These are phyloP conservation scores for Ambrosiella cleistominuta DNA, from an alignment of 2,329 filamentous ascomycete genomes.

Conservation along the genomic window DNA sequence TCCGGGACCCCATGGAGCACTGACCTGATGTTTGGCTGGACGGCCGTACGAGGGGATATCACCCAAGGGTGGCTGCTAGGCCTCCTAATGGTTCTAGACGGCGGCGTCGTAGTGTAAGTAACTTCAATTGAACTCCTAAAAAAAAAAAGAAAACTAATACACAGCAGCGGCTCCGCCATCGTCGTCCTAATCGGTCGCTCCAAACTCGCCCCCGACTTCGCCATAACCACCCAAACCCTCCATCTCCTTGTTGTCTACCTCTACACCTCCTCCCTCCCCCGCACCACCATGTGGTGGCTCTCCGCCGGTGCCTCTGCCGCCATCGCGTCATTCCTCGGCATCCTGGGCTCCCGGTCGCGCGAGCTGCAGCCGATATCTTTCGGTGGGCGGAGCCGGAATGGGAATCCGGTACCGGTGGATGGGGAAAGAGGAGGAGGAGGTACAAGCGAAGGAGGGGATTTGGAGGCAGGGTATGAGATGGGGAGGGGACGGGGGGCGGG, in stretches of 20 bases:
- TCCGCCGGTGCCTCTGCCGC: slow-evolving; percentile 32
- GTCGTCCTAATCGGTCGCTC: slow-evolving; percentile 70
- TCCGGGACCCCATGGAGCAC: slow-evolving; percentile 36
- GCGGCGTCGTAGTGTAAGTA: slow-evolving; percentile 33
- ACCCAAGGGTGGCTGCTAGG: slow-evolving; percentile 43
- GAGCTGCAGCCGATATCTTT: slow-evolving; percentile 82
- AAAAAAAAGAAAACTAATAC: neutral
- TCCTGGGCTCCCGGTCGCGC: slow-evolving; percentile 82
- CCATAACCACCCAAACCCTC: slow-evolving; percentile 69
- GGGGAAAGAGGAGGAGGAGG: slow-evolving; percentile 15
- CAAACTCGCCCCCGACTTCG: slow-evolving; percentile 90
- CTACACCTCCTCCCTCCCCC: slow-evolving; percentile 61
- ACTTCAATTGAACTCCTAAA: neutral
- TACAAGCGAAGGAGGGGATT: slow-evolving; percentile 19
- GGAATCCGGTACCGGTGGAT: slow-evolving; percentile 3
- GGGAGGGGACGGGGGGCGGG: slow-evolving; percentile 35
- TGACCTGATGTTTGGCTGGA: slow-evolving; percentile 41
- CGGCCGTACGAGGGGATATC: slow-evolving; percentile 40
- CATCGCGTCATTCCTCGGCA: slow-evolving; percentile 42
- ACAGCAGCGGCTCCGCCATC: slow-evolving; percentile 58
- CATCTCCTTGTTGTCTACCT: slow-evolving; percentile 62
- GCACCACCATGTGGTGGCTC: slow-evolving; percentile 74
- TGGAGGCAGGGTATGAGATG: slow-evolving; percentile 32
- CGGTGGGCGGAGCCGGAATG: slow-evolving; percentile 36
- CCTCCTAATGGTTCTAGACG: slow-evolving; percentile 40